A percentile compares a stretch with the other conserved stretches of the same genome.
These are phyloP conservation scores for Neoascochyta sp. DNA, from an alignment of 2,329 filamentous ascomycete species.

Conservation along the genomic window DNA sequence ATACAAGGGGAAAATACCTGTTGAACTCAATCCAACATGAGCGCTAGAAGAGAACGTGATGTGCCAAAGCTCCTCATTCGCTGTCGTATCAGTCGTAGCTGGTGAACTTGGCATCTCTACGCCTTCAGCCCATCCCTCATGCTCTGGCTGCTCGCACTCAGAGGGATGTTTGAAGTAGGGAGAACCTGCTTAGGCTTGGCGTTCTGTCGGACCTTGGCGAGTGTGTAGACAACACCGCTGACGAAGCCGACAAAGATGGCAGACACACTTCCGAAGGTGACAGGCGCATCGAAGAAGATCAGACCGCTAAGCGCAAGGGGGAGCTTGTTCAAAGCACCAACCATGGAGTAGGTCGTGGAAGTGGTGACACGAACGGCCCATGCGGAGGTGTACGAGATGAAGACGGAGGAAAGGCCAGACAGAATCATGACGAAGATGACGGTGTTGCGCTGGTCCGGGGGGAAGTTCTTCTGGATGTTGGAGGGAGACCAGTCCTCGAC, in stretches of 20 bases:
- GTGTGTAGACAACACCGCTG: slow-evolving; percentile 84
- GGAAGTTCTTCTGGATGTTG: slow-evolving; percentile 88
- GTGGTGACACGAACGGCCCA: slow-evolving; percentile 98
- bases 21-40: slow-evolving; percentile 19
- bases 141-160: slow-evolving; percentile 90
- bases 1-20: slow-evolving; percentile 7
- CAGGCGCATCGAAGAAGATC: slow-evolving; percentile 90
- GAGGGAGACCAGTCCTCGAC: slow-evolving; percentile 86
- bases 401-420: slow-evolving; percentile 87
- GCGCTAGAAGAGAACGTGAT: slow-evolving; percentile 9
- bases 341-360: slow-evolving; percentile 98
- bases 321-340: slow-evolving; percentile 95
- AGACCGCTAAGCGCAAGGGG: slow-evolving; percentile 90
- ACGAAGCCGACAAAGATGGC: slow-evolving; percentile 90
- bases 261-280: slow-evolving; percentile 86
- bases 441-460: slow-evolving; percentile 69
- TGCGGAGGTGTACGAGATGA: slow-evolving; percentile 99
- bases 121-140: slow-evolving; percentile 76
- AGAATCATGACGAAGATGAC: slow-evolving; percentile 88
- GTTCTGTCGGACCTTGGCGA: slow-evolving; percentile 79
- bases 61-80: slow-evolving; percentile 10
- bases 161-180: slow-evolving; percentile 62
- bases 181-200: slow-evolving; percentile 65
- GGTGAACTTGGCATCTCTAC: slow-evolving; percentile 10
- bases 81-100: slow-evolving; percentile 9